A percentile compares a stretch with the other conserved stretches of the same genome.
phyloP scores from a whole-genome alignment of 2,329 filamentous ascomycete species.

The Onygenales sp. region DNA sequence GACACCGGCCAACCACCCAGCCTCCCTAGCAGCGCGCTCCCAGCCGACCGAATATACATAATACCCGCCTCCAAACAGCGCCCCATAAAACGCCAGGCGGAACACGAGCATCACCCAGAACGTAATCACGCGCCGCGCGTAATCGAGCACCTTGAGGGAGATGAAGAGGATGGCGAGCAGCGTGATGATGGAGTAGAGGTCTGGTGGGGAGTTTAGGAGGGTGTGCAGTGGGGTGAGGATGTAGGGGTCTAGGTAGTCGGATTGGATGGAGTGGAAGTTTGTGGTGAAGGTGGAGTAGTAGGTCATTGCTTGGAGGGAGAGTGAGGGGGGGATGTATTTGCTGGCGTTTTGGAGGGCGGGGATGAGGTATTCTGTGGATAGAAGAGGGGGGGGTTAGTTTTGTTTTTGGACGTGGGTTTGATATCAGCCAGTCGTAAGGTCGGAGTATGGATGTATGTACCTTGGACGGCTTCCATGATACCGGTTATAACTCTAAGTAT shows the following conservation, averaged over 20 bases:
- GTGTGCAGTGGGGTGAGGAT: conserved; percentile 31
- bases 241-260: conserved; percentile 41
- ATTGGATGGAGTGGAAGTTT: conserved; percentile 14
- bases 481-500: not conserved
- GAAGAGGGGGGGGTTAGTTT: conserved; percentile 2
- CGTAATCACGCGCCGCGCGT: conserved; percentile 61
- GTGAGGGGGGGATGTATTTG: conserved; percentile 10
- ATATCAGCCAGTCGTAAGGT: not conserved
- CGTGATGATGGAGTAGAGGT: conserved; percentile 31
- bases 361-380: conserved; percentile 12
- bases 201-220: conserved; percentile 25
- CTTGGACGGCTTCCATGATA: conserved; percentile 10
- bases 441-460: conserved; percentile 1
- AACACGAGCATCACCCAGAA: conserved; percentile 66
- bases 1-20: conserved; percentile 52
- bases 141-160: conserved; percentile 54
- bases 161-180: conserved; percentile 55
- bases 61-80: conserved; percentile 44
- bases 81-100: conserved; percentile 55
- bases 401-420: not conserved
- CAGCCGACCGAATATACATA: conserved; percentile 41
- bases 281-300: conserved; percentile 15
- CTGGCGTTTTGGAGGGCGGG: conserved; percentile 11
- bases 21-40: conserved; percentile 23
- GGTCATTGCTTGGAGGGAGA: conserved; percentile 11